Evolutionary conservation across 768 basidiomycete genomes (phyloP).

Genomic region (Daedalea quercina): DNA sequence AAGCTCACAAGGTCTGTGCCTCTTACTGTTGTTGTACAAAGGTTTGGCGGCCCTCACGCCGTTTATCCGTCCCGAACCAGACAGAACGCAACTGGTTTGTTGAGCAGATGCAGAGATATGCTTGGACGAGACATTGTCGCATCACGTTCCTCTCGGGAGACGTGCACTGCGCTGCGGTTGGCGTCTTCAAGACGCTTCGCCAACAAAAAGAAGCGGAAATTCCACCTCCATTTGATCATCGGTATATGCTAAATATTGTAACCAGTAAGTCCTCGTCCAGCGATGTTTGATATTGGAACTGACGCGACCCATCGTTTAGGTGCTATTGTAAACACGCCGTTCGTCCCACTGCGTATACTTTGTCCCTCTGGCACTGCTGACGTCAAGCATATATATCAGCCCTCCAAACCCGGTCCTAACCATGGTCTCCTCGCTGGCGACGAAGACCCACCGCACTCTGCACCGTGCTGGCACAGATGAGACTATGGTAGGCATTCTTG

Average conservation of each 20-base stretch:
- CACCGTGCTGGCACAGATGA: slow-evolving; percentile 83
- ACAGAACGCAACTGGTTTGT: slow-evolving; percentile 89
- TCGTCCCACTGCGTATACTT: slow-evolving; percentile 19
- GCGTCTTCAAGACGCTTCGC: slow-evolving; percentile 63
- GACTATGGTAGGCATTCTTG: slow-evolving; percentile 49
- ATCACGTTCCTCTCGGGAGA: slow-evolving; percentile 90
- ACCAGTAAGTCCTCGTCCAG: slow-evolving; percentile 45
- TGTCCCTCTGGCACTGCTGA: too few species aligned
- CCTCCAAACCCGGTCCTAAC: slow-evolving; percentile 69
- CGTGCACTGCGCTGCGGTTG: slow-evolving; percentile 88
- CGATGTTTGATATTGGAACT: background rate
- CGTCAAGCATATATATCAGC: too few species aligned
- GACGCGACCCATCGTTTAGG: slow-evolving; percentile 28
- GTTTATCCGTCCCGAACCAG: slow-evolving; percentile 31
- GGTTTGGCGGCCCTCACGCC: too few species aligned
- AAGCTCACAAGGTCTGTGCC: slow-evolving; percentile 57
- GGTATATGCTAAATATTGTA: slow-evolving; percentile 89
- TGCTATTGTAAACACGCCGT: slow-evolving; percentile 97
- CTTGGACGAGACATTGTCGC: slow-evolving; percentile 53
- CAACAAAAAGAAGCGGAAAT: slow-evolving; percentile 40
- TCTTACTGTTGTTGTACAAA: background rate
- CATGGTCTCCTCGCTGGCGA: slow-evolving; percentile 75
- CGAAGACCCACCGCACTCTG: slow-evolving; percentile 81
- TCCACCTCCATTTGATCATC: slow-evolving; percentile 53
- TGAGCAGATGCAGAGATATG: slow-evolving; percentile 68